Percentiles rank a stretch among this genome's conserved stretches.
phyloP scores from a whole-genome alignment of 441 rosid genomes.

The Populus trichocarpa region DNA sequence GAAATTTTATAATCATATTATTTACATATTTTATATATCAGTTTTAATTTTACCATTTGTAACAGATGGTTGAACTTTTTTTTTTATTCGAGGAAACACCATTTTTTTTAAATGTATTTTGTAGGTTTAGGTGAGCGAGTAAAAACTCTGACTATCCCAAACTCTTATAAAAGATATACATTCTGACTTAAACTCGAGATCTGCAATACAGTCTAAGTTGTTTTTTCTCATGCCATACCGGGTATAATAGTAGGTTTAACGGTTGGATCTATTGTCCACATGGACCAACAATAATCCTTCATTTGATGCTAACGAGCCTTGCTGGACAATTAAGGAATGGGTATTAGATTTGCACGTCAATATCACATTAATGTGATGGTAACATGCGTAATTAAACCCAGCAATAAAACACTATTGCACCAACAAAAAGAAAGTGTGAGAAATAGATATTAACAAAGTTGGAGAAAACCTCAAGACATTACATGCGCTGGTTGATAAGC shows the following conservation, averaged over 20 bases:
- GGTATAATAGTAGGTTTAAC: neutral
- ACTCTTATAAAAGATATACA: no score
- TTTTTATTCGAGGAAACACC: no score
- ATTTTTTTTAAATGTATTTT: no score
- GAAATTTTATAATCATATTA: neutral
- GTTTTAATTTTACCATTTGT: neutral
- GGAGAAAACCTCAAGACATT: no score
- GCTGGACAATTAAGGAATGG: slow-evolving; percentile 2
- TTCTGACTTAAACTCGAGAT: no score
- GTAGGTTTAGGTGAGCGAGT: no score
- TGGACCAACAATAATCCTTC: slow-evolving; percentile 24
- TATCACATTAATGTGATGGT: neutral
- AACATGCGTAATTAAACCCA: neutral
- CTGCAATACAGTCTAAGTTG: no score
- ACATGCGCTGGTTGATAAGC: no score
- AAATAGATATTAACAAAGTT: neutral
- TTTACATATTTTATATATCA: neutral
- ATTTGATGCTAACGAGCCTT: slow-evolving; percentile 16
- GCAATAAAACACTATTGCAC: neutral
- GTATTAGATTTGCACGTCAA: slow-evolving; percentile 23
- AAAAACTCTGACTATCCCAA: no score
- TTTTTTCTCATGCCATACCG: no score
- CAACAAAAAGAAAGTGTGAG: no score
- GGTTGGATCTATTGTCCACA: slow-evolving; percentile 3
- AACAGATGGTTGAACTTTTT: no score